Evolutionary conservation across 306 rosid genomes (phyloP), one percentile per base, ranked within the genome.

Genomic region (Trifolium dubium): DNA sequence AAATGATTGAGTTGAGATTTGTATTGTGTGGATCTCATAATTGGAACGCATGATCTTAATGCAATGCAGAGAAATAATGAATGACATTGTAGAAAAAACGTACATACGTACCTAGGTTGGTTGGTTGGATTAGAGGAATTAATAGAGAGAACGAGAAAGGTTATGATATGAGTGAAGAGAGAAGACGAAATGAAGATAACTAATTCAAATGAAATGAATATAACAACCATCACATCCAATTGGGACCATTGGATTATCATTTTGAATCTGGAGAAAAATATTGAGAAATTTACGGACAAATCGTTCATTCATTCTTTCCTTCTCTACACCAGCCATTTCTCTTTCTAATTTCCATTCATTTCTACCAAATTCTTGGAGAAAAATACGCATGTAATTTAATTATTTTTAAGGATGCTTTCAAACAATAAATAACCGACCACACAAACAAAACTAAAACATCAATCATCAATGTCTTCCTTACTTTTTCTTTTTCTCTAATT

Each of bases 191-290:
- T 77, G 81, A 15, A 77, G 28, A 9, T 49, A 60, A 69, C 19
- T 60, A 37, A 37, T 77, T 68, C 69, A 80, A 68, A 58, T 59
- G 60, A 80, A 80, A 66, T 67, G 53, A 74, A 74, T 80, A 80
- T 80, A 80, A 80, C 72, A 80, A 73, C 35, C 59, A 17, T 61
- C 32, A 12, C 41, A 68, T 13, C 0, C 12, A 80, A 67, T 67
- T 32, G 15, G 59, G 71, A 30, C 79, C 79, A 31, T 80, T 60
- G 79, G 79, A 79, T 71, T 34, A 8, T 78, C 13, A 12, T 58
- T 68, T 61, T 35, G 32, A 58, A 67, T 29, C 69, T 40, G 31
- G 59, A 35, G 40, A 53, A 14, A 54, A 60, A 79, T 40, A 28
- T 10, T 5, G 56, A 65, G 83, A 79, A 73, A 79, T 73, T 79